A percentile compares a stretch with the other conserved stretches of the same genome.
These are phyloP conservation scores for Mikania micrantha DNA, from an alignment of 129 eudicot species.

Conservation along the genomic window DNA sequence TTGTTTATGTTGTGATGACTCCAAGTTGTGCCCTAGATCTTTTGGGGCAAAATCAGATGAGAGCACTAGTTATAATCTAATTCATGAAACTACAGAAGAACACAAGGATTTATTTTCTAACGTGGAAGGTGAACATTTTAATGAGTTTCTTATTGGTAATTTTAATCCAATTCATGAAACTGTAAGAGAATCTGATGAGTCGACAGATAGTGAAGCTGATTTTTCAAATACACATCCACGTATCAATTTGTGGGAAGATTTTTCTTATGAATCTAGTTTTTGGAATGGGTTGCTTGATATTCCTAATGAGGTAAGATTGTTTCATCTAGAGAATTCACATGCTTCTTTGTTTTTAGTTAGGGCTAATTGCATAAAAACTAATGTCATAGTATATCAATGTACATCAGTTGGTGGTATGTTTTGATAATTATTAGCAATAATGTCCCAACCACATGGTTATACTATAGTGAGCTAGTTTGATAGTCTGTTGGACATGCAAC, in stretches of 20 bases:
- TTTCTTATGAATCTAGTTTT: conserved; percentile 38
- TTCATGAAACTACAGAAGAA: conserved; percentile 15
- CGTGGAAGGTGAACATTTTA: conserved; percentile 34
- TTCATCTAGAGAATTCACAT: neutral
- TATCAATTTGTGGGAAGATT: conserved; percentile 27
- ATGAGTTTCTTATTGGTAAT: conserved; percentile 18
- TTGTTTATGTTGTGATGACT: conserved; percentile 44
- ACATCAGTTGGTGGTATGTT: neutral
- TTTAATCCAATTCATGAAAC: conserved; percentile 33
- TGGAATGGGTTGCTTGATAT: conserved; percentile 45
- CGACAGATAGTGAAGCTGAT: conserved; percentile 69
- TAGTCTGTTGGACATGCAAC: neutral
- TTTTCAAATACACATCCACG: conserved; percentile 40
- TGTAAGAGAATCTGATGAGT: conserved; percentile 35
- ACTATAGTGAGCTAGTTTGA: neutral
- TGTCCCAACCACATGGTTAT: neutral
- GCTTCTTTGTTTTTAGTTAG: neutral
- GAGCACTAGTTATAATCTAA: conserved; percentile 28
- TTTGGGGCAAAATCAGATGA: conserved; percentile 26
- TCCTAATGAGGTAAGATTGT: conserved; percentile 57
- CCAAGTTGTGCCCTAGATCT: conserved; percentile 39
- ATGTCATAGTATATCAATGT: neutral
- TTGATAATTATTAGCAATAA: no score
- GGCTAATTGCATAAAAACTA: neutral
- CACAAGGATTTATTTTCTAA: conserved; percentile 10